Percentiles rank a stretch among this genome's conserved stretches.
phyloP scores from a whole-genome alignment of 495 filamentous ascomycete genomes.

The Parathielavia hyrcaniae region DNA sequence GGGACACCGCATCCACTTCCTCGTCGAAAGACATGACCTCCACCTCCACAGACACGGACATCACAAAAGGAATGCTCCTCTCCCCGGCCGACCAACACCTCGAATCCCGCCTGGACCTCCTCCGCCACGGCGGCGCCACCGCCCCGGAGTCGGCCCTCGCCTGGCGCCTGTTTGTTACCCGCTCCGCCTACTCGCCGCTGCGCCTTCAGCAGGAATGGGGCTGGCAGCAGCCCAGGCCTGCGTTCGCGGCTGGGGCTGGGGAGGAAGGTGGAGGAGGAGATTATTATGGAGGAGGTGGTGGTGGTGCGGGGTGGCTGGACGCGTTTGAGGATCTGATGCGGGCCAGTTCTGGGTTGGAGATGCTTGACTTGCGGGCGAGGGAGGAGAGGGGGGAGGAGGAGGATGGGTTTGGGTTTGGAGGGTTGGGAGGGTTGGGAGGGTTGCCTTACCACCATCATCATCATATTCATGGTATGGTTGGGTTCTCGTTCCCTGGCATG shows the following conservation, averaged over 20 bases:
- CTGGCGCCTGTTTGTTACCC: conserved; percentile 20
- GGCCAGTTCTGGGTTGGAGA: conserved; percentile 25
- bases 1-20: not conserved
- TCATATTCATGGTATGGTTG: not conserved
- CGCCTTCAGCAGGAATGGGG: conserved; percentile 24
- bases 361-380: conserved; percentile 8
- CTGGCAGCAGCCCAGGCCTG: conserved; percentile 24
- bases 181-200: conserved; percentile 35
- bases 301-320: conserved; percentile 34
- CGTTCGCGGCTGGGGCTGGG: no score
- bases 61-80: not conserved
- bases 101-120: conserved; percentile 12
- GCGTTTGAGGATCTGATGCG: conserved; percentile 41
- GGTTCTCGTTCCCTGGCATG: not conserved
- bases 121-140: not conserved
- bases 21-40: not conserved
- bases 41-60: conserved; percentile 1
- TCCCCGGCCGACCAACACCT: not conserved
- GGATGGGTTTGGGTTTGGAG: not conserved
- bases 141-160: conserved; percentile 4
- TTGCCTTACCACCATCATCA: not conserved
- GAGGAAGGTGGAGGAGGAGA: conserved; percentile 16
- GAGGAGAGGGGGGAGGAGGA: not conserved
- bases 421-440: not conserved
- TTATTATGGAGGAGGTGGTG: not conserved